Evolutionary conservation across 805 yeast species (phyloP), one percentile per base, ranked within the genome.

Genomic region (Metschnikowia koreensis): DNA sequence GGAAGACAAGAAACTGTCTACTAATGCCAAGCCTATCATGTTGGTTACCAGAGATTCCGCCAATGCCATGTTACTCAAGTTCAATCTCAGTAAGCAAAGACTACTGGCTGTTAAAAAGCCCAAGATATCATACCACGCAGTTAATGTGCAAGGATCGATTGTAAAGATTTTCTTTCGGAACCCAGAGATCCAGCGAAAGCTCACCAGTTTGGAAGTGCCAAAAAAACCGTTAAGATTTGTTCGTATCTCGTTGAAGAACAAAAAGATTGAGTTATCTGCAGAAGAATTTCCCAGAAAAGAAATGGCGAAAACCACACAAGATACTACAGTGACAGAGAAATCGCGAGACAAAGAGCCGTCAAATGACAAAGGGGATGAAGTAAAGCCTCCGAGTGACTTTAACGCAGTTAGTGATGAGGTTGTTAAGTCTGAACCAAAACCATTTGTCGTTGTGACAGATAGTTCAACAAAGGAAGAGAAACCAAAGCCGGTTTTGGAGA

Each of bases 61-160:
- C 8, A 51, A 52, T 41, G 44, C 17, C 3, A 48, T 54, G 53
- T 46, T 37, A 15, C 36, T 53, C 3, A 47, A 47, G 33, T 27
- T 61, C 38, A 56, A 40, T 29, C 57, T 61, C 39, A 46, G 27
- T 38, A 58, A 47, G 15, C 49, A 48, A 38, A 51, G 39, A 26
- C 54, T 60, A 39, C 53, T 56, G 4, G 55, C 55, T 6, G 41
- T 54, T 1, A 34, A 28, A 9, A 22, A 26, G 29, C 37, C 26
- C 11, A 15, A n/a, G 3, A 39, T 36, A 13, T 11, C 26, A 3
- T 8, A 10, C 9, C 33, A 28, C 10, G 10, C 33, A 15, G 52
- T n/a, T 12, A 39, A 26, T n/a, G 16, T 15, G 12, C 45, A 44
- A 7, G 52, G 48, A 6, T 26, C 45, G 11, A 27, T 40, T 26